Evolutionary conservation across 306 rosid genomes (phyloP).

Genomic region (Citrullus colocynthis): DNA sequence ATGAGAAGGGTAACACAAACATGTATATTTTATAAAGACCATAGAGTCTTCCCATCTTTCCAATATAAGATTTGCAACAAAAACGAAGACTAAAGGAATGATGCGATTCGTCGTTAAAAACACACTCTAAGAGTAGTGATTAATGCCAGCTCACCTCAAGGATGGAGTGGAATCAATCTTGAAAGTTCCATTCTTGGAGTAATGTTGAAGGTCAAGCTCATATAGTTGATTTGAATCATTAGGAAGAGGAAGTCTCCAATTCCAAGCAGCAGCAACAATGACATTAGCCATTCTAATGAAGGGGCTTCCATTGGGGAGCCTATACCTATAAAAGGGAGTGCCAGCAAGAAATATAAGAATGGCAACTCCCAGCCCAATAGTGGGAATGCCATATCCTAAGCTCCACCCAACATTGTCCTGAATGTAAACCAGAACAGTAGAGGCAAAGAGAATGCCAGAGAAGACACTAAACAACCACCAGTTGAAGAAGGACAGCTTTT

Average conservation of each 20-base stretch:
- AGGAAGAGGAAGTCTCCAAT: constrained; percentile 45
- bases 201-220: constrained; percentile 44
- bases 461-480: constrained; percentile 99
- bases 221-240: constrained; percentile 35
- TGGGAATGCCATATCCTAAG: constrained; percentile 74
- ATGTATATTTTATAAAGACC: too few species aligned
- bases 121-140: too few species aligned
- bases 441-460: constrained; percentile 69
- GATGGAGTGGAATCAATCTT: constrained; percentile 62
- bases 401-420: constrained; percentile 89
- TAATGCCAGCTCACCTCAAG: constrained; percentile 30
- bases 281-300: constrained; percentile 51
- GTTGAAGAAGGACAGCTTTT: constrained; percentile 77
- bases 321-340: constrained; percentile 67
- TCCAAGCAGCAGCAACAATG: constrained; percentile 45
- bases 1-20: too few species aligned
- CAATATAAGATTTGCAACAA: too few species aligned
- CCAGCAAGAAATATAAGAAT: constrained; percentile 41
- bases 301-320: constrained; percentile 28
- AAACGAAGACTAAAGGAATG: too few species aligned
- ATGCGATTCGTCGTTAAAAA: too few species aligned
- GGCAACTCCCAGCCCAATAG: constrained; percentile 58
- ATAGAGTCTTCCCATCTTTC: too few species aligned
- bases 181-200: constrained; percentile 26
- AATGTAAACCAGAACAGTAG: constrained; percentile 54